phyloP scores from a whole-genome alignment of 192 early-diverging fungal species.

The Backusella psychrophila region DNA sequence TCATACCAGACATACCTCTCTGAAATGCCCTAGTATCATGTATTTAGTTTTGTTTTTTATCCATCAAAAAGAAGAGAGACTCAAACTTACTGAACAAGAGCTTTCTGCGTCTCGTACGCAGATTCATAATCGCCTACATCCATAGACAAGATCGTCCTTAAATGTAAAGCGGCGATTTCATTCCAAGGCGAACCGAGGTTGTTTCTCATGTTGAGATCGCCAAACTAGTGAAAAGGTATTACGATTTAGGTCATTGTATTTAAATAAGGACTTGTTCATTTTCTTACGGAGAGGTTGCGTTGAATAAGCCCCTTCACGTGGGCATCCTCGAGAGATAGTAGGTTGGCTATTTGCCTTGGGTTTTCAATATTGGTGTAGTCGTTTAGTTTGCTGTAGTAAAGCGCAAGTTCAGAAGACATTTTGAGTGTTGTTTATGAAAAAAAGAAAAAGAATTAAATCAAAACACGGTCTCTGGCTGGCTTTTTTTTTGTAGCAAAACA shows the following conservation, averaged over 20 bases:
- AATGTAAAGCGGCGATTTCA: slow-evolving; percentile 41
- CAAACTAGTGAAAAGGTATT: slow-evolving; percentile 11
- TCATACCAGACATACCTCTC: slow-evolving; percentile 40
- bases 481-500: no score
- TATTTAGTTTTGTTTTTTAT: not conserved
- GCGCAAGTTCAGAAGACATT: not conserved
- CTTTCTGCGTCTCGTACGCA: slow-evolving; percentile 48
- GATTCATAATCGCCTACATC: slow-evolving; percentile 29
- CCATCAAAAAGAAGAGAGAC: not conserved
- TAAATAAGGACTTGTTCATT: not conserved
- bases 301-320: slow-evolving; percentile 13
- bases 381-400: no score
- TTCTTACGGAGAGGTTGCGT: slow-evolving; percentile 13
- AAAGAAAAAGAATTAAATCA: not conserved
- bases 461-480: not conserved
- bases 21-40: slow-evolving; percentile 46
- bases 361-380: no score
- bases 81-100: slow-evolving; percentile 41
- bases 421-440: not conserved
- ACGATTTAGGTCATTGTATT: not conserved
- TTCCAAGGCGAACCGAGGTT: slow-evolving; percentile 43
- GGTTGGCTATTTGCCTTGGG: not conserved
- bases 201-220: slow-evolving; percentile 11
- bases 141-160: slow-evolving; percentile 32
- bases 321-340: slow-evolving; percentile 18